A percentile compares a stretch with the other conserved stretches of the same genome.
phyloP scores from a whole-genome alignment of 2,329 filamentous ascomycete species.

The Colletotrichum zoysiae region DNA sequence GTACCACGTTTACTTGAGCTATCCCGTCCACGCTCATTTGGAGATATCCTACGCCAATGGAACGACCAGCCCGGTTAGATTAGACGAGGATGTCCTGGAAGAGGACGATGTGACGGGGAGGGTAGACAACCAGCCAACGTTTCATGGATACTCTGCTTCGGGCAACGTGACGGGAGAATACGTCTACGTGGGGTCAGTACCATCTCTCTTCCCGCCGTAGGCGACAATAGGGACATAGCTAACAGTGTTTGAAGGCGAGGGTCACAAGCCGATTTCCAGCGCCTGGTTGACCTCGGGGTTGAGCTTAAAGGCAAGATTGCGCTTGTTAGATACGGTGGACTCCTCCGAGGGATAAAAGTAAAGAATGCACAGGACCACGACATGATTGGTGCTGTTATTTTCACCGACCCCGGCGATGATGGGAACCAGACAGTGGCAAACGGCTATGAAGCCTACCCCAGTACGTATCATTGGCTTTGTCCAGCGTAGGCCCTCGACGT shows the following conservation, averaged over 20 bases:
- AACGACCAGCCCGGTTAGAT: conserved; percentile 71
- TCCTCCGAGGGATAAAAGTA: conserved; percentile 86
- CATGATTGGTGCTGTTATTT: conserved; percentile 79
- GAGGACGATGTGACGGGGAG: conserved; percentile 82
- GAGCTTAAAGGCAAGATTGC: conserved; percentile 83
- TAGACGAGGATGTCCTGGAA: conserved; percentile 79
- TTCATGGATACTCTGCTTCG: conserved; percentile 85
- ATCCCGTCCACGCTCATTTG: conserved; percentile 69
- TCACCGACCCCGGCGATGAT: conserved; percentile 81
- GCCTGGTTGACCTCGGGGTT: conserved; percentile 75
- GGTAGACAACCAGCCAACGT: conserved; percentile 78
- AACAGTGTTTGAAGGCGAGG: conserved; percentile 59
- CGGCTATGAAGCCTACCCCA: conserved; percentile 78
- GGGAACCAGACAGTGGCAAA: conserved; percentile 80
- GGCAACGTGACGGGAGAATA: conserved; percentile 82
- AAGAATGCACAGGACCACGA: conserved; percentile 85
- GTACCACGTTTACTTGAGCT: conserved; percentile 72
- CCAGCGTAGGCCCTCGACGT: fast-evolving
- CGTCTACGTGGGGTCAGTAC: conserved; percentile 76
- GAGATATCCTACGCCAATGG: conserved; percentile 53
- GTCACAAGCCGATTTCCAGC: conserved; percentile 79
- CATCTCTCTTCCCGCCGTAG: fast-evolving
- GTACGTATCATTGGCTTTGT: conserved; percentile 38
- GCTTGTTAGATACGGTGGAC: conserved; percentile 79
- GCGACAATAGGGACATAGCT: background rate